Evolutionary conservation across 148 eudicot genomes (phyloP), one percentile per base, ranked within the genome.

Genomic region (Silene conica): DNA sequence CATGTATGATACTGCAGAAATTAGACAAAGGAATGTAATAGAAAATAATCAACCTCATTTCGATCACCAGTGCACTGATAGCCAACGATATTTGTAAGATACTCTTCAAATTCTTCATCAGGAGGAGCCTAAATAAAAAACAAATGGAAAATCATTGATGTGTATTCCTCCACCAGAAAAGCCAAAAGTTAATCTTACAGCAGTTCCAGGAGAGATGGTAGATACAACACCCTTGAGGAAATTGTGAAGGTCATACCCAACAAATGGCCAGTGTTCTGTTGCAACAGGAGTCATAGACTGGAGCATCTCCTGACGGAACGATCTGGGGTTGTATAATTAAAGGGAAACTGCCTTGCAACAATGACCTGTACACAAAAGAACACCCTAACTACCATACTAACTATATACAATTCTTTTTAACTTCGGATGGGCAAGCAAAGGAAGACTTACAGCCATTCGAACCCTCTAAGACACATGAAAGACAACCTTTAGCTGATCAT

Each of bases 71-170:
- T 84, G 78, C 88, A 84, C n/a, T n/a, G n/a, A 74, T 87, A 88
- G 69, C 87, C 89, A 67, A 86, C 80, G 8, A 87, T 83, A 79
- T 81, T 90, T 61, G 89, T 81, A 8, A 92, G 86, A 73, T 88
- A 87, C 85, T 95, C 96, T 79, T 95, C 97, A 80, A 89, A 95
- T 80, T 95, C 98, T 86, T 95, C 98, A 81, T 95, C 96, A 26
- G 97, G 98, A 73, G 97, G n/a, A n/a, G n/a, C n/a, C 98, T 97
- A 92, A 81, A 77, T 50, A 23, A 19, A 71, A 58, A 59, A 78
- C 14, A 67, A n/a, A 71, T 65, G 56, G 8, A 13, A 34, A 54
- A 71, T 59, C 54, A 31, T 77, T 73, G 71, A 65, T 41, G 75
- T 25, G 3, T 6, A 54, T 31, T 28, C 8, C 45, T 7, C 59